Conservation (phyloP, 257 asterid genomes). For the Lycium ferocissimum region DNA sequence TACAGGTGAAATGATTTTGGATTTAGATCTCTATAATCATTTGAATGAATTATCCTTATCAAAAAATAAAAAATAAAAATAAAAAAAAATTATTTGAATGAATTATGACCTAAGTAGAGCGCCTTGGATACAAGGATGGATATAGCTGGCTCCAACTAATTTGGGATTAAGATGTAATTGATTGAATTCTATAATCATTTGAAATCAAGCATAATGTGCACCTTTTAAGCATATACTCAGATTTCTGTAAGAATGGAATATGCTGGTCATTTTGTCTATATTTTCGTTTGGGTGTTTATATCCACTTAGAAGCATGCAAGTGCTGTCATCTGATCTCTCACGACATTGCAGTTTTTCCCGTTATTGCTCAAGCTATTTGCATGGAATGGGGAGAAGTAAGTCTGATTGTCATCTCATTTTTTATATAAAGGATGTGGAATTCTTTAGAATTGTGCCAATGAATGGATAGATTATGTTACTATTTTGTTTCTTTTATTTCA, state of each 20-base stretch:
- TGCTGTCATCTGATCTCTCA: constrained; percentile 39
- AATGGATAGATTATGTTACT: constrained; percentile 12
- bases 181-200: background rate
- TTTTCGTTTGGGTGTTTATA: background rate
- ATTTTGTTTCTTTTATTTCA: background rate
- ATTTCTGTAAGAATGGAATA: background rate
- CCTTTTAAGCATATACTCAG: background rate
- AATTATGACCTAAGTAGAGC: background rate
- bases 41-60: background rate
- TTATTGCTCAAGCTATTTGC: constrained; percentile 90
- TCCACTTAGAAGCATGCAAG: constrained; percentile 20
- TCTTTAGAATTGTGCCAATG: background rate
- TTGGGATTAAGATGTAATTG: background rate
- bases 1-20: background rate
- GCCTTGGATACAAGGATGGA: background rate
- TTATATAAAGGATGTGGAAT: background rate
- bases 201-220: background rate
- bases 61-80: no score
- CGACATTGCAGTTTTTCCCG: constrained; percentile 83
- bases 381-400: constrained; percentile 97
- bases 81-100: background rate
- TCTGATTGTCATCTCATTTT: constrained; percentile 5
- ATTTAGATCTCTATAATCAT: background rate
- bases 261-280: background rate
- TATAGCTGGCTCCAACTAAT: background rate